A percentile compares a stretch with the other conserved stretches of the same genome.
Evolutionary conservation across 2,329 filamentous ascomycete genomes (phyloP).

Genomic region (Aureobasidium sp.): DNA sequence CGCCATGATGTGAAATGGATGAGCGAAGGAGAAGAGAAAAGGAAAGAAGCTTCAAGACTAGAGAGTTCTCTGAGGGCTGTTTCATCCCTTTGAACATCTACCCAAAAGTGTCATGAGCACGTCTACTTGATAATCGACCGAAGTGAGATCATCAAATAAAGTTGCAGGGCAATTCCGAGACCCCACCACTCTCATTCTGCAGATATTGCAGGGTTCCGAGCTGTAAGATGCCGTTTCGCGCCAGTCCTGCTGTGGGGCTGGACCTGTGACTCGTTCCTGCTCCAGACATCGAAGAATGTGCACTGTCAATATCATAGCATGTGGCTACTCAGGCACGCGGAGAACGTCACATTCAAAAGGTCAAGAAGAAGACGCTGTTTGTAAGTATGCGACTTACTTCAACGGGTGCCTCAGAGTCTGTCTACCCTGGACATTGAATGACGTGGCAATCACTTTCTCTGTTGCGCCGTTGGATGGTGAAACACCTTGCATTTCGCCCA

Average conservation of each 20-base stretch:
- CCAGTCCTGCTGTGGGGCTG: not conserved
- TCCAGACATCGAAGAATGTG: not conserved
- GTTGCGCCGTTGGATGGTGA: not conserved
- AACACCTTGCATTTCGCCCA: not conserved
- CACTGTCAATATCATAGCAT: not conserved
- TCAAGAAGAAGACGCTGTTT: not conserved
- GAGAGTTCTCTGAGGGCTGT: not conserved
- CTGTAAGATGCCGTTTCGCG: not conserved
- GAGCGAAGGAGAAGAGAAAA: not conserved
- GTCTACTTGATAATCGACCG: not conserved
- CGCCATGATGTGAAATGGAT: not conserved
- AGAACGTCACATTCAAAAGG: too few species aligned
- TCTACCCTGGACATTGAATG: too few species aligned
- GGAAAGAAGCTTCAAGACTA: not conserved
- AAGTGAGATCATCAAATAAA: not conserved
- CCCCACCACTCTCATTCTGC: not conserved
- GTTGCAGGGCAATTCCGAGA: not conserved
- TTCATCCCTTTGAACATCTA: not conserved
- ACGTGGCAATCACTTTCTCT: not conserved
- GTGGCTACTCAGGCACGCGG: not conserved
- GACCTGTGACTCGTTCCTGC: not conserved
- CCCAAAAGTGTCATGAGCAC: not conserved
- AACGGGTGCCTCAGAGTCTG: not conserved
- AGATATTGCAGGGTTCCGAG: not conserved
- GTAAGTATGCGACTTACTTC: not conserved